Evolutionary conservation across 1,284 basidiomycete species (phyloP).

Genomic region (Boletus mariae): DNA sequence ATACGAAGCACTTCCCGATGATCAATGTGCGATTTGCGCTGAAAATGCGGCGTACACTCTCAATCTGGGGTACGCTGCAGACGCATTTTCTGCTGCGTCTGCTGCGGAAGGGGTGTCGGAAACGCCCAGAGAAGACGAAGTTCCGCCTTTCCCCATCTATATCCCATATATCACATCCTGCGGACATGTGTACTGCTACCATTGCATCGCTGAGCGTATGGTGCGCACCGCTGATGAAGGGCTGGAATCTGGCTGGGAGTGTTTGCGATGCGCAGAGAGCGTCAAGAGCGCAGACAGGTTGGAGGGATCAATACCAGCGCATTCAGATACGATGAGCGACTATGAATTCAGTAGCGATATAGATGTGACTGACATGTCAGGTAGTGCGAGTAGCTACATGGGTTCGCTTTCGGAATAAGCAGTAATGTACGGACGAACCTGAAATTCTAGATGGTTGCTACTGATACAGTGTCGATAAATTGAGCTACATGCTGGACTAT

Average conservation of each 20-base stretch:
- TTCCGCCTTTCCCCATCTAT: slow-evolving; percentile 58
- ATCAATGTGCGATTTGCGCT: slow-evolving; percentile 78
- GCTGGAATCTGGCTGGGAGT: slow-evolving; percentile 68
- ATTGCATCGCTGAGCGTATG: slow-evolving; percentile 80
- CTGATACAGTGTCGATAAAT: slow-evolving; percentile 13
- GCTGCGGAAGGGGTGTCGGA: slow-evolving; percentile 6
- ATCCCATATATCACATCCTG: slow-evolving; percentile 75
- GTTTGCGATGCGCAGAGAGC: slow-evolving; percentile 67
- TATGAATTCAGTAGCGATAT: slow-evolving; percentile 59
- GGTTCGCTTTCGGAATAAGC: slow-evolving; percentile 29
- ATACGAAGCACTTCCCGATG: slow-evolving; percentile 58
- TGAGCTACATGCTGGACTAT: slow-evolving; percentile 5
- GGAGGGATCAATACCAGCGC: slow-evolving; percentile 21
- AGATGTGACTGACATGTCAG: slow-evolving; percentile 34
- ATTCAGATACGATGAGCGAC: slow-evolving; percentile 41
- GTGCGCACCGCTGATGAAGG: slow-evolving; percentile 67
- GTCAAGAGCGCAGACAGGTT: slow-evolving; percentile 55
- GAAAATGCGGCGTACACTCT: slow-evolving; percentile 66
- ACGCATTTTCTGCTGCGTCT: slow-evolving; percentile 43
- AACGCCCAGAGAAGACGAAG: slow-evolving; percentile 15
- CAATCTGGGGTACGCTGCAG: slow-evolving; percentile 50
- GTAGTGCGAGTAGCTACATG: slow-evolving; percentile 32
- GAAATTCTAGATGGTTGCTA: not conserved
- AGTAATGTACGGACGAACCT: not conserved
- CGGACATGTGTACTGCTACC: slow-evolving; percentile 84